Conservation (phyloP, 139 green algal genomes). For the Chlorella sp. region DNA sequence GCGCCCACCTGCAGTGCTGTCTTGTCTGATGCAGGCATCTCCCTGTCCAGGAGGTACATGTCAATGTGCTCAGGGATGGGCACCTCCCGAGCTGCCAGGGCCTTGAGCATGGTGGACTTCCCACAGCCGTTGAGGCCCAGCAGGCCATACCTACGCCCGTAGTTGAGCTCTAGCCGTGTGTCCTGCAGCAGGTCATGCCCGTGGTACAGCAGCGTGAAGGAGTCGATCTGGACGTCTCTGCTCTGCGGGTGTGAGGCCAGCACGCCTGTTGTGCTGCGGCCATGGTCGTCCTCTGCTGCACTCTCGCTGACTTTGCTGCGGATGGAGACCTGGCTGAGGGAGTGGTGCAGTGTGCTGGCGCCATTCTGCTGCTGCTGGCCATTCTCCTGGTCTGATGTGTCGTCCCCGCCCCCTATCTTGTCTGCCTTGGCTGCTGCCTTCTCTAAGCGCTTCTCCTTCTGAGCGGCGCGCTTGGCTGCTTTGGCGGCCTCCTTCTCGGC, state of each 20-base stretch:
- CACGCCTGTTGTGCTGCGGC: constrained; percentile 61
- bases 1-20: no score
- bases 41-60: constrained; percentile 83
- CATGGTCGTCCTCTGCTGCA: not conserved
- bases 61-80: constrained; percentile 92
- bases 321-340: no score
- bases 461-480: no score
- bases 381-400: not conserved
- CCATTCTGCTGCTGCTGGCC: no score
- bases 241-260: constrained; percentile 69
- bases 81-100: constrained; percentile 74
- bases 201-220: constrained; percentile 74
- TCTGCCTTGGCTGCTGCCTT: not conserved
- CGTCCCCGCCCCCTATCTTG: not conserved
- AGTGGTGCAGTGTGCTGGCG: no score
- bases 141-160: constrained; percentile 77
- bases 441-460: no score
- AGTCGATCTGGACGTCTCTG: constrained; percentile 73
- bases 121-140: constrained; percentile 85
- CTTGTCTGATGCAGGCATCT: constrained; percentile 79
- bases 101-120: constrained; percentile 80
- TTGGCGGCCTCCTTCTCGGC: no score
- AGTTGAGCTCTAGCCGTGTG: constrained; percentile 75
- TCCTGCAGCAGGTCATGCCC: constrained; percentile 77
- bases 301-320: not conserved